phyloP scores from a whole-genome alignment of 2,329 filamentous ascomycete genomes.

The Fusarium beomiforme region DNA sequence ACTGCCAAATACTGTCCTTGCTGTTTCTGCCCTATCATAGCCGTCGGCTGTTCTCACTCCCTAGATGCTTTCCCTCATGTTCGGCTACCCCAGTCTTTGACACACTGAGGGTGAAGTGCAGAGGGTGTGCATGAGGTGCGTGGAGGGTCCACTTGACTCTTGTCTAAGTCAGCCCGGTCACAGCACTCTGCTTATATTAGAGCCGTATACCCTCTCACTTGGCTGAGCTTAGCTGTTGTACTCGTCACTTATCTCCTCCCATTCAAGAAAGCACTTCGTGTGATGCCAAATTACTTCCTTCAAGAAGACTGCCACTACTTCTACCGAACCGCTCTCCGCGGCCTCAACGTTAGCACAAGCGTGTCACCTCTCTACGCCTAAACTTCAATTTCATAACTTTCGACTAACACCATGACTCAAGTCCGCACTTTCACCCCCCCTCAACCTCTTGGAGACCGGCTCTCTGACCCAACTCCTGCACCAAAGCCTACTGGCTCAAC shows the following conservation, averaged over 20 bases:
- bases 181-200: constrained; percentile 42
- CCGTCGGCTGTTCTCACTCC: constrained; percentile 21
- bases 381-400: constrained; percentile 37
- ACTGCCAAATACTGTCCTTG: constrained; percentile 6
- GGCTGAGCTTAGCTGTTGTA: constrained; percentile 1
- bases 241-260: constrained; percentile 14
- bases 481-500: constrained; percentile 44
- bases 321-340: constrained; percentile 87
- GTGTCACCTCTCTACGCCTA: constrained; percentile 81
- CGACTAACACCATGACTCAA: constrained; percentile 52
- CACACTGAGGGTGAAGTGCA: constrained; percentile 6
- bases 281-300: constrained; percentile 83
- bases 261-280: constrained; percentile 48
- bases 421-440: constrained; percentile 64
- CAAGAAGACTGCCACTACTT: constrained; percentile 95
- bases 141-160: constrained; percentile 43
- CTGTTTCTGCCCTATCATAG: constrained; percentile 27
- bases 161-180: constrained; percentile 45
- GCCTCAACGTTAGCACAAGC: constrained; percentile 82
- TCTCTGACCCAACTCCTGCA: constrained; percentile 56
- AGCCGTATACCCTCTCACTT: constrained; percentile 34
- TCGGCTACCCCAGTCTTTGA: constrained; percentile 14
- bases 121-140: constrained; percentile 40
- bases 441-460: constrained; percentile 76
- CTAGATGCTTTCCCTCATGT: constrained; percentile 1